Evolutionary conservation across 2,329 filamentous ascomycete genomes (phyloP).

Genomic region (Colletotrichum truncatum): DNA sequence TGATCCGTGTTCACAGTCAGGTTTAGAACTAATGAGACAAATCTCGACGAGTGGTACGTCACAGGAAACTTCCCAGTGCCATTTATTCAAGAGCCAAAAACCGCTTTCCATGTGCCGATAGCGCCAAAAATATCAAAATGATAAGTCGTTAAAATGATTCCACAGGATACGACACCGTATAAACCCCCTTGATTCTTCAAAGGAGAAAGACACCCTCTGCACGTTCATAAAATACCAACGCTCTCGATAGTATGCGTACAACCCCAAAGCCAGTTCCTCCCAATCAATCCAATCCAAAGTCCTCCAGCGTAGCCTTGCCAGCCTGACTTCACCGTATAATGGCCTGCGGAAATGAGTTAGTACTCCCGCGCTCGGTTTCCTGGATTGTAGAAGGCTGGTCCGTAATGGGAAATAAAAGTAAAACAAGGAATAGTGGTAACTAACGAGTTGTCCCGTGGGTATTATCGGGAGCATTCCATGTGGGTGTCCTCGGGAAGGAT

Average conservation of each 20-base stretch:
- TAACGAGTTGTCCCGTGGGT: slow-evolving; percentile 22
- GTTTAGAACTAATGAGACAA: not conserved
- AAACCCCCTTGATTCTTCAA: not conserved
- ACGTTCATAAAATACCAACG: not conserved
- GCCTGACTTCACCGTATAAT: not conserved
- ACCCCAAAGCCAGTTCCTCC: not conserved
- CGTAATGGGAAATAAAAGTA: not conserved
- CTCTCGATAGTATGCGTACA: not conserved
- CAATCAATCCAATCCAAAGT: not conserved
- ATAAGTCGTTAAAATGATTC: not conserved
- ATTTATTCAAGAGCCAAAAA: not conserved
- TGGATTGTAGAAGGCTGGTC: not conserved
- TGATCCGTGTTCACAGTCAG: not conserved
- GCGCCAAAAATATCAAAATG: slow-evolving; percentile 5
- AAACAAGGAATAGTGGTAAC: slow-evolving; percentile 26
- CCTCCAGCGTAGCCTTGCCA: too few relatives aligned
- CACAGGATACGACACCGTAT: not conserved
- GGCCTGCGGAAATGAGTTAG: slow-evolving; percentile 13
- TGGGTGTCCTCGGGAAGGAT: not conserved
- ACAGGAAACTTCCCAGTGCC: not conserved
- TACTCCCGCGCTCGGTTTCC: slow-evolving; percentile 15
- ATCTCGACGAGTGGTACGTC: not conserved
- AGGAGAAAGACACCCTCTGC: too few relatives aligned
- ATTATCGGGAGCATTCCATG: not conserved
- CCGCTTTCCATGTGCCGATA: not conserved